These are phyloP conservation scores for Diplocarpon mali DNA, from an alignment of 2,329 filamentous ascomycete genomes.

Conservation along the genomic window DNA sequence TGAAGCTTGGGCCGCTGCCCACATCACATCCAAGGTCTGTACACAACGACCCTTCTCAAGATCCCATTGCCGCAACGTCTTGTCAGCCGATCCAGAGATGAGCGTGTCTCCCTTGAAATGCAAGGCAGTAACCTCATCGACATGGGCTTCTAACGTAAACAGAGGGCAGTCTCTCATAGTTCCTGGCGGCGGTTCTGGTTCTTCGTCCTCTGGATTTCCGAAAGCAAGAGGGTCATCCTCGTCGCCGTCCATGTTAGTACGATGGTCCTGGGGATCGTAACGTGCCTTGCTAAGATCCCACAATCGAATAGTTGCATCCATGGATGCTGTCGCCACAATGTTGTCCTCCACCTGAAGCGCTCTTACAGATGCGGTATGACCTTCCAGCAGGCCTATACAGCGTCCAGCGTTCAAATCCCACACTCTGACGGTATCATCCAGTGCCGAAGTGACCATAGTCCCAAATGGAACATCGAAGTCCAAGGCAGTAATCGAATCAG, in stretches of 20 bases:
- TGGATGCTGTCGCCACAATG: slow-evolving; percentile 84
- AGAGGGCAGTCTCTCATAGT: slow-evolving; percentile 84
- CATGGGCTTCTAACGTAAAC: slow-evolving; percentile 80
- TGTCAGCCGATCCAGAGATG: slow-evolving; percentile 92
- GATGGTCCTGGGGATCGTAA: slow-evolving; percentile 53
- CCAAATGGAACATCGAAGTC: slow-evolving; percentile 98
- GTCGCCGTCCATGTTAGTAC: slow-evolving; percentile 44
- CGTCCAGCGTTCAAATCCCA: slow-evolving; percentile 94
- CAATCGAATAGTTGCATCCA: slow-evolving; percentile 85
- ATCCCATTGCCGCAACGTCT: slow-evolving; percentile 96
- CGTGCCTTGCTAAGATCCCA: slow-evolving; percentile 91
- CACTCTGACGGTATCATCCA: slow-evolving; percentile 89
- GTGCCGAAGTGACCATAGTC: slow-evolving; percentile 79
- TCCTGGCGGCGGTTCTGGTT: slow-evolving; percentile 59
- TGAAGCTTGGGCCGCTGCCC: slow-evolving; percentile 87
- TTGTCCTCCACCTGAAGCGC: slow-evolving; percentile 92
- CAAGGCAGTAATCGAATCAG: slow-evolving; percentile 75
- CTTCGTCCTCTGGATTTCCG: slow-evolving; percentile 56
- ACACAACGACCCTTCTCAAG: slow-evolving; percentile 94
- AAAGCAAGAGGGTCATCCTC: slow-evolving; percentile 62
- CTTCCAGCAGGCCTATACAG: slow-evolving; percentile 84
- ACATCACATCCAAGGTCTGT: slow-evolving; percentile 93
- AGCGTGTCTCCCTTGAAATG: slow-evolving; percentile 83
- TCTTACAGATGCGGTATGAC: slow-evolving; percentile 87
- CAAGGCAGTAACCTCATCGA: slow-evolving; percentile 88